phyloP scores from a whole-genome alignment of 1,139 yeast species.

The Eremothecium sinecaudum region DNA sequence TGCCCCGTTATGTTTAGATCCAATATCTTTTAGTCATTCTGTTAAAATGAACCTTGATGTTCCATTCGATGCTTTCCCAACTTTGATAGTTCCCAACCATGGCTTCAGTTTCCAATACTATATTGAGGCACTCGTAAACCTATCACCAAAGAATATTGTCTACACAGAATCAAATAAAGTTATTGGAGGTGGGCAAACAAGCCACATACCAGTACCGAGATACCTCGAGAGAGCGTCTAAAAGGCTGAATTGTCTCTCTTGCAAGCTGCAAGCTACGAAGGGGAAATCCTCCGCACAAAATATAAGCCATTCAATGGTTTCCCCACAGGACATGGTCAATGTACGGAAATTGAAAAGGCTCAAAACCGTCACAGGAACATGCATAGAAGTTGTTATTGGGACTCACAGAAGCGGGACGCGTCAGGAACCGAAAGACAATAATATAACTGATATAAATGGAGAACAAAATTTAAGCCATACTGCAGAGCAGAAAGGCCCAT shows the following conservation, averaged over 20 bases:
- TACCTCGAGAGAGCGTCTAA: slow-evolving; percentile 5
- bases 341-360: slow-evolving; percentile 68
- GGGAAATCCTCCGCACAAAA: slow-evolving; percentile 9
- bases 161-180: slow-evolving; percentile 26
- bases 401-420: slow-evolving; percentile 40
- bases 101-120: slow-evolving; percentile 77
- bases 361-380: slow-evolving; percentile 67
- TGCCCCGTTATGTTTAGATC: slow-evolving; percentile 72
- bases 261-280: slow-evolving; percentile 4
- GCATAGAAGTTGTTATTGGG: slow-evolving; percentile 72
- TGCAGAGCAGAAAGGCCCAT: not conserved
- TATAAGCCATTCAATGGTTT: slow-evolving; percentile 19
- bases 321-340: slow-evolving; percentile 45
- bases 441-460: not conserved
- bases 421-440: not conserved
- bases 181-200: slow-evolving; percentile 17
- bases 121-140: slow-evolving; percentile 68
- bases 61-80: slow-evolving; percentile 82
- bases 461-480: not conserved
- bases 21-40: slow-evolving; percentile 47
- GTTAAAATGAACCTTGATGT: slow-evolving; percentile 57
- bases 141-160: slow-evolving; percentile 40
- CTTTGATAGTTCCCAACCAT: slow-evolving; percentile 57
- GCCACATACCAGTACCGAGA: slow-evolving; percentile 7
- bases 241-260: slow-evolving; percentile 5